Evolutionary conservation across 169 alveolate genomes (phyloP).

Genomic region (Fabrea salina): DNA sequence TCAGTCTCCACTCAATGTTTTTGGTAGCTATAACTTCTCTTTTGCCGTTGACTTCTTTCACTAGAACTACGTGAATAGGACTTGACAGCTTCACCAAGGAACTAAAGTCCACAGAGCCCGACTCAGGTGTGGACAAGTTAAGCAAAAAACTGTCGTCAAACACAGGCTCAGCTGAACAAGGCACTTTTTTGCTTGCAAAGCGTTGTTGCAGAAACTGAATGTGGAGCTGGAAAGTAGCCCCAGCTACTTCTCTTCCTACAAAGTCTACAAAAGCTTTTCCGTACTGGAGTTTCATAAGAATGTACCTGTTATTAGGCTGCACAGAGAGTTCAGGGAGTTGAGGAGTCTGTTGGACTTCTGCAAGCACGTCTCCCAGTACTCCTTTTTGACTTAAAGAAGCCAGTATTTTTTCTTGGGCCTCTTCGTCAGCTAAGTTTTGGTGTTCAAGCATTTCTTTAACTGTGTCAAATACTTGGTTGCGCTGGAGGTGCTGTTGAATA

Average conservation of each 20-base stretch:
- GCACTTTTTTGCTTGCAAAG: constrained; percentile 22
- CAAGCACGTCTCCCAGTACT: constrained; percentile 16
- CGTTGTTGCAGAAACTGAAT: constrained; percentile 39
- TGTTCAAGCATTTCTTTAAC: constrained; percentile 33
- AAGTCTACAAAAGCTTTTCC: constrained; percentile 61
- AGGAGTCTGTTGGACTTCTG: neutral
- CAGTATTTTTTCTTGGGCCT: neutral
- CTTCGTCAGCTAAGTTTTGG: constrained; percentile 23
- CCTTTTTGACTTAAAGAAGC: constrained; percentile 14
- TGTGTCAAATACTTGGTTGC: constrained; percentile 50
- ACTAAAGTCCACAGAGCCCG: constrained; percentile 31
- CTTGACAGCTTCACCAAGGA: constrained; percentile 41
- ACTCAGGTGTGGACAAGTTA: neutral
- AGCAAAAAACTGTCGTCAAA: constrained; percentile 20
- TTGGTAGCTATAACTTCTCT: constrained; percentile 49
- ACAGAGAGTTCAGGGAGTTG: neutral
- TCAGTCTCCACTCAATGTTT: constrained; percentile 63
- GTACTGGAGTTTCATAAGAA: constrained; percentile 35
- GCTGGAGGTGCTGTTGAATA: constrained; percentile 42
- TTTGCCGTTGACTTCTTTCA: constrained; percentile 28
- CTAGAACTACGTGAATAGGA: constrained; percentile 48
- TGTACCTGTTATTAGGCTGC: constrained; percentile 36
- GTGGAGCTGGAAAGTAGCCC: constrained; percentile 10
- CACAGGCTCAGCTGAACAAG: constrained; percentile 40
- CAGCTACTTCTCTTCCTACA: constrained; percentile 37